Base-by-base conservation (phyloP, 1,139 yeast species). In the Suhomyces bokatorum region DNA sequence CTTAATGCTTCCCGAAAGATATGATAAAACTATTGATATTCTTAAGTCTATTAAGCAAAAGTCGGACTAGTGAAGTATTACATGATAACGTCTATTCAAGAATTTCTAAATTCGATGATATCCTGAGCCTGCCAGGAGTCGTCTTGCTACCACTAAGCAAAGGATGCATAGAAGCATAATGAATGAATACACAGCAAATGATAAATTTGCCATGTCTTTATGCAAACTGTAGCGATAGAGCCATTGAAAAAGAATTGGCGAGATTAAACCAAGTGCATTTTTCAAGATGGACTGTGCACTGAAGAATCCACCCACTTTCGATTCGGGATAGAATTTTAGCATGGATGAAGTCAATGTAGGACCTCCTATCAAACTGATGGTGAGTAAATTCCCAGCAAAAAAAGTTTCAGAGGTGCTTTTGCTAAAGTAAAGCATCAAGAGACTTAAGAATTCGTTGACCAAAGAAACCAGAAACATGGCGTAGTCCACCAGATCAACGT, bases 321-420 rank as follows among this genome's bases (percentile, higher is more conserved):
- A 68, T 24, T 70, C 67, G 1, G 73, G 70, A 42, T 72, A 73
- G 52, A 78, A 78, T 57, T 81, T 82, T 44, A 80, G 71, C 32
- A 81, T 56, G 1, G 81, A 58, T 4, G 78, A 68, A 45, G 77
- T 77, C 16, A 80, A 49, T 1, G 79, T 68, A 0, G 87, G 87
- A 11, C 60, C 57, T 5, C 62, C 50, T 9, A 69, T 45, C 0
- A 81, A 65, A 0, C 82, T 80, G 33, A 83, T 57, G 0, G 85
- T 65, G 2, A 78, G 67, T 10, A 81, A 51, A 0, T 70, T 44
- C 0, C 49, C 39, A 1, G 45, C 41, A 4, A 42, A 30, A 36
- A 55, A 46, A 32, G 36, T 27, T 11, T 20, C 20, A 1, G 42
- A 31, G 10, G 56, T 46, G 10, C 33, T 37, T 3, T 32, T 35